Evolutionary conservation across 129 eudicot genomes (phyloP), one percentile per base, ranked within the genome.

Genomic region (Chrysanthemum seticuspe): DNA sequence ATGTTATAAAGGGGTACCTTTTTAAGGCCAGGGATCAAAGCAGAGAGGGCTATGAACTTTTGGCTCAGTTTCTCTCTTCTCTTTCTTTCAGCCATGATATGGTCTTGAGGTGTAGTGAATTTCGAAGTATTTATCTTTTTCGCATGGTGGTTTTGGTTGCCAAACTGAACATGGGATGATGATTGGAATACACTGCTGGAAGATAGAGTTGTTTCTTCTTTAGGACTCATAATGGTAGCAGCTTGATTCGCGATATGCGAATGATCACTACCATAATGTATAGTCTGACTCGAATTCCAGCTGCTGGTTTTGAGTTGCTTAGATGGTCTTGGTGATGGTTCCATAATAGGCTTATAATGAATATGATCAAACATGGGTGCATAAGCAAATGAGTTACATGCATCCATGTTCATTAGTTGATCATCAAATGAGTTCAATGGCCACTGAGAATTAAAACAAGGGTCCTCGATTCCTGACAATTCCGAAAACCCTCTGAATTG

Each of bases 391-490:
- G 64, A 19, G 62, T 62, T 2, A 73, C 16, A 29, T 36, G 68
- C 75, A 40, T 79, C 71, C 74, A 61, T 60, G 15, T 80, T 70
- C 48, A 73, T 45, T 12, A 85, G 77, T 19, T 86, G 89, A 70
- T 88, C 88, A 66, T 85, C 84, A 54, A 74, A 55, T 11, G 82
- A 74, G 73, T 73, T 86, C 44, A 85, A 34, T 3, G 88, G 90
- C 87, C 91, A 87, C 23, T 83, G 87, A 13, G 79, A 75, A 54
- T 44, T 69, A 61, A 83, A 79, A n/a, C 80, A 72, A n/a, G 78
- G 70, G 77, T 87, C 93, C 67, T 86, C 92, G 74, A 87, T 76
- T 81, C 87, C 97, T 80, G 81, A 81, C 82, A 86, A 40, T 31
- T 84, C 92, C 60, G 83, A 63, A 6, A 82, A 80, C 59, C 85